A percentile compares a stretch with the other conserved stretches of the same genome.
Evolutionary conservation across 805 yeast species (phyloP).

Genomic region (Lipomyces sp.): DNA sequence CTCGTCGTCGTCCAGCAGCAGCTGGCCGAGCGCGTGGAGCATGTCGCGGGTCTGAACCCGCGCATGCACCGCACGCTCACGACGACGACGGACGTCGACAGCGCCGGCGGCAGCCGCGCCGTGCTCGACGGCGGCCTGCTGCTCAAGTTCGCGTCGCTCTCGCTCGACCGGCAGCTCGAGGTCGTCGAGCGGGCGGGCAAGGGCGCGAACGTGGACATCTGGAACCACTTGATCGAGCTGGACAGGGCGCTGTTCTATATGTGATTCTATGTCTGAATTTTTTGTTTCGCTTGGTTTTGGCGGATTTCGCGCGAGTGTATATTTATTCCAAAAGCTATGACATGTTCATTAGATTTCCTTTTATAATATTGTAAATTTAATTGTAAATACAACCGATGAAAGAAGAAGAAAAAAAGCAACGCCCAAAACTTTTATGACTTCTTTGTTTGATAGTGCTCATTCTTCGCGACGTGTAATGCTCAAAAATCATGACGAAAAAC

Average conservation of each 20-base stretch:
- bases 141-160: slow-evolving; percentile 10
- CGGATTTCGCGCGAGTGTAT: too few species aligned
- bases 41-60: slow-evolving; percentile 78
- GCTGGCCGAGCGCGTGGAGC: slow-evolving; percentile 69
- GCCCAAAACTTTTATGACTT: too few species aligned
- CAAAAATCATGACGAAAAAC: background rate
- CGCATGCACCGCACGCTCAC: slow-evolving; percentile 30
- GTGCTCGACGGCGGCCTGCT: slow-evolving; percentile 25
- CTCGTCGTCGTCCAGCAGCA: slow-evolving; percentile 86
- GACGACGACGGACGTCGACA: slow-evolving; percentile 8
- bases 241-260: slow-evolving; percentile 25
- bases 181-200: slow-evolving; percentile 25
- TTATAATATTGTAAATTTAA: background rate
- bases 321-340: too few species aligned
- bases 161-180: slow-evolving; percentile 20
- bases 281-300: too few species aligned
- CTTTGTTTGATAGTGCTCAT: too few species aligned
- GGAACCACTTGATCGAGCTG: slow-evolving; percentile 26
- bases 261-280: slow-evolving; percentile 1
- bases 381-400: too few species aligned
- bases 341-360: background rate
- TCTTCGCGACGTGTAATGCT: too few species aligned
- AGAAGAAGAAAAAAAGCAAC: background rate
- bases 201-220: slow-evolving; percentile 18
- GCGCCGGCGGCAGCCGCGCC: slow-evolving; percentile 13